Base-by-base conservation (phyloP, 2,329 filamentous ascomycete species). In the Drechslerella coelobrocha region DNA sequence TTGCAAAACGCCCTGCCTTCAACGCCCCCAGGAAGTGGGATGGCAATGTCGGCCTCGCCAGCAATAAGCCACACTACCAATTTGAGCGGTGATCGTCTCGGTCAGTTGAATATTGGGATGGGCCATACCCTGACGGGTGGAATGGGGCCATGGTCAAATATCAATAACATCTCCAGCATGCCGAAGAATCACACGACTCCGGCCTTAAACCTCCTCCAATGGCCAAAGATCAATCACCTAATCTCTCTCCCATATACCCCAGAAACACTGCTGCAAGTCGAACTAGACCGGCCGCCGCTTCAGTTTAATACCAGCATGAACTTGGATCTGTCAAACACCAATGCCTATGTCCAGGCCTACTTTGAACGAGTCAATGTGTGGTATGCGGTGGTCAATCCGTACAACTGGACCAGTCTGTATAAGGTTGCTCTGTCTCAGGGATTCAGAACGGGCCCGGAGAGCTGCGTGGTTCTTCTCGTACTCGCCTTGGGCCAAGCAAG, bases 361-460 rank as follows among this genome's bases (percentile, higher is more conserved):
- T 94, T 93, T 76, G 87, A 89, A 65, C 84, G 88, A 43, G 90
- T 92, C 68, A 93, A 93, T 73, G 84, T 92, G 2, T 93, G 90
- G 88, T 93, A 93, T 76, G 90, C 90, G 8, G 91, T 89, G 75
- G 89, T 94, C 31, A 92, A 92, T 77, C 90, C 90, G 0, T 90
- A 90, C 78, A 89, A 87, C 1, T 94, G 90, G 90, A 83, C 85
- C 43, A 86, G 83, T 68, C 88, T 91, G 77, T 92, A 92, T 77
- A 85, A 87, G 26, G 88, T 84, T 2, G 90, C 90, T 0, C 82
- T 92, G 5, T 88, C 88, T 1, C 88, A 88, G 73, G 87, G 88
- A 0, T 92, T 93, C 74, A 84, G 88, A 37, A 88, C 91, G 74
- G 90, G 90, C 0, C 86, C 89, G 0, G 90, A 93, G 76, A 92